Conservation (phyloP, 2,329 filamentous ascomycete genomes). For the Penicillium aurantiogriseum region DNA sequence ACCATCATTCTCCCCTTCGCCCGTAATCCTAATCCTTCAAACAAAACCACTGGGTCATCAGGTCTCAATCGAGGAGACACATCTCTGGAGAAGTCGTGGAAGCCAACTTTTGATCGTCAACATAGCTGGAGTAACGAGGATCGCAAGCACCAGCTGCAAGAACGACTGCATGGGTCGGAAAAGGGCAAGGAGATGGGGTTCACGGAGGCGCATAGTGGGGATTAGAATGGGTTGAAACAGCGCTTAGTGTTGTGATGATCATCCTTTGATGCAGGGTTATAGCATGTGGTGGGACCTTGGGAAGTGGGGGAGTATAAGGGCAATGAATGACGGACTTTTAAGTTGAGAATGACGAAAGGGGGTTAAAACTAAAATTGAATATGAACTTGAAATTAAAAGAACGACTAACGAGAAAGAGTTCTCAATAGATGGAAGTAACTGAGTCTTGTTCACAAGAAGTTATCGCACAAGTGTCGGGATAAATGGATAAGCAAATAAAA, state of each 20-base stretch:
- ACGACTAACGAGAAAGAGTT: not conserved
- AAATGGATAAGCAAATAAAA: conserved; percentile 10
- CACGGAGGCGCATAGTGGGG: conserved; percentile 50
- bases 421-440: not conserved
- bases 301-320: not conserved
- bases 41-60: not conserved
- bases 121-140: conserved; percentile 49
- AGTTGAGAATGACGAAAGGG: not conserved
- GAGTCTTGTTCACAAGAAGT: not conserved
- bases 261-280: not conserved
- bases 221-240: not conserved
- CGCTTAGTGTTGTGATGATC: not conserved
- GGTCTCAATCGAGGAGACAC: not conserved
- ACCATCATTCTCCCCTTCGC: not conserved
- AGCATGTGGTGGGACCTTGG: not conserved
- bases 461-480: conserved; percentile 1
- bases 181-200: conserved; percentile 57
- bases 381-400: not conserved
- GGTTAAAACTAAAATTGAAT: not conserved
- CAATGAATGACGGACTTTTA: not conserved
- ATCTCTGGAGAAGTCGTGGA: conserved; percentile 26
- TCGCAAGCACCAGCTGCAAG: conserved; percentile 57
- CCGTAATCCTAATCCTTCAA: not conserved
- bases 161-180: conserved; percentile 32
- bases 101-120: conserved; percentile 29